Evolutionary conservation across 2,329 filamentous ascomycete genomes (phyloP), one percentile per base, ranked within the genome.

Genomic region (Fusarium chaquense): DNA sequence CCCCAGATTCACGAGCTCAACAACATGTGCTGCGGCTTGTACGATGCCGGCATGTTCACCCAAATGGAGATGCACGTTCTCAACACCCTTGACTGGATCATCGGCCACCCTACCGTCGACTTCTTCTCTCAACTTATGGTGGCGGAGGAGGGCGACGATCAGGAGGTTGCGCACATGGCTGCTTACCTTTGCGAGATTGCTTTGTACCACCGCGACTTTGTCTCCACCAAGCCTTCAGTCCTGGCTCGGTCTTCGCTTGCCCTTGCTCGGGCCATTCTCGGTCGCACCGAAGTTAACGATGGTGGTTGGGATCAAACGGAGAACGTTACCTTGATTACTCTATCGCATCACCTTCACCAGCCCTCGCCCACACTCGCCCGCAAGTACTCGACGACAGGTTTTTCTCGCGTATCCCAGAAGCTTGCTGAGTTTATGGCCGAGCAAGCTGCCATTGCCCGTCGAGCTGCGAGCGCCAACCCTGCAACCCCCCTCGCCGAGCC

Each of bases 61-160:
- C 96, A 99, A 82, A 99, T 99, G 96, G 96, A 99, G 84, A 98
- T 97, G 94, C 96, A 99, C 80, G 95, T 99, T 38, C 87, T 99
- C 74, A 97, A 98, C 83, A 99, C 96, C 2, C 88, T 99, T 63
- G 93, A 97, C 79, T 99, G 96, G 96, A 90, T 91, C 72, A 92
- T 99, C 73, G 96, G 96, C 58, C 95, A 98, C 82, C 94, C 96
- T 2, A 98, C 96, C 30, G 93, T 98, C 71, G 95, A 98, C 81
- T 93, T 91, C 79, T 99, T 98, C 82, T 87, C 97, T 47, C 92
- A 97, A 77, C 84, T 98, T 66, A 93, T 95, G 67, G 88, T 97
- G 40, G 88, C 92, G 46, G 93, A 97, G 79, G 93, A 92, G 78
- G 81, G 82, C 33, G 87, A 91, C 76, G 93, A 97, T 78, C 86